phyloP scores from a whole-genome alignment of 768 basidiomycete species.

The Amanita jacksonii region DNA sequence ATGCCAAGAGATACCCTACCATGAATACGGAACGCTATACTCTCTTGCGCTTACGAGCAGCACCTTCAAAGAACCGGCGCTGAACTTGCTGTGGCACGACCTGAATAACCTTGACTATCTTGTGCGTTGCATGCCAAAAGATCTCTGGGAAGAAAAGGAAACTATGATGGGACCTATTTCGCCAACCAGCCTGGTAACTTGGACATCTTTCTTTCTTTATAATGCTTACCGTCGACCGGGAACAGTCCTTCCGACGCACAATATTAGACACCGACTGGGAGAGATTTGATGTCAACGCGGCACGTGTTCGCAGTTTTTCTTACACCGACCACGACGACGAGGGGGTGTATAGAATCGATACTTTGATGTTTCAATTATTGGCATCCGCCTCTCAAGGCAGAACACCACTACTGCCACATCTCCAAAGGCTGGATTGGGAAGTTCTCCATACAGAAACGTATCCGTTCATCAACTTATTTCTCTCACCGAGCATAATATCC shows the following conservation, averaged over 20 bases:
- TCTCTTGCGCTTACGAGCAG: too few species aligned
- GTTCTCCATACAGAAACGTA: neutral
- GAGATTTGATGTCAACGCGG: neutral
- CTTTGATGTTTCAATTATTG: too few species aligned
- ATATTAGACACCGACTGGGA: conserved; percentile 1
- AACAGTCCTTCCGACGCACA: neutral
- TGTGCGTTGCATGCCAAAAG: too few species aligned
- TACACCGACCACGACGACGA: neutral
- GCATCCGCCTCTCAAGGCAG: neutral
- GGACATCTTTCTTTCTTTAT: neutral
- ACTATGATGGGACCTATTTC: neutral
- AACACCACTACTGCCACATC: neutral
- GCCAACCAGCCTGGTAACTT: neutral
- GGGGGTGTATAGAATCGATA: neutral
- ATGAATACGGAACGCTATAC: too few species aligned
- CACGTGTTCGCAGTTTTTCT: neutral
- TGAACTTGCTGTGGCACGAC: too few species aligned
- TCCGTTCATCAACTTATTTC: conserved; percentile 1
- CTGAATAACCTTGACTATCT: too few species aligned
- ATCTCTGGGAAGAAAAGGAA: too few species aligned
- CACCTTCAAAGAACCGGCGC: too few species aligned
- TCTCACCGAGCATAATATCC: neutral
- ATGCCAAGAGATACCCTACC: too few species aligned
- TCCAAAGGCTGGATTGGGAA: neutral
- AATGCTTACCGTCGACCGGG: too few species aligned